These are phyloP conservation scores for Pyricularia grisea DNA, from an alignment of 2,329 filamentous ascomycete species.

Conservation along the genomic window DNA sequence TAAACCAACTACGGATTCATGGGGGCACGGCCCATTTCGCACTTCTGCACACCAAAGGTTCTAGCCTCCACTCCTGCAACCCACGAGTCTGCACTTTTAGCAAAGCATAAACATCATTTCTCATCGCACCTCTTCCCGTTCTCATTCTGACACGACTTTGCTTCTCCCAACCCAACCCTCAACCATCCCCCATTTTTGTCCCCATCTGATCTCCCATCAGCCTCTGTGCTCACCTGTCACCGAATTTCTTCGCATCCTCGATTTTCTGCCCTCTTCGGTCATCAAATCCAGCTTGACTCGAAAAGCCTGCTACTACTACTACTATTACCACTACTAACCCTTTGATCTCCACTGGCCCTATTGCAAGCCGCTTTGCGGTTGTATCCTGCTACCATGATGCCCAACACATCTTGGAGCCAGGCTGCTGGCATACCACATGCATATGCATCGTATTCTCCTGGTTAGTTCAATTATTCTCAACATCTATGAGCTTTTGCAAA, in stretches of 20 bases:
- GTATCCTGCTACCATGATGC: constrained; percentile 4
- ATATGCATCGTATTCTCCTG: background rate
- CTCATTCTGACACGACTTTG: background rate
- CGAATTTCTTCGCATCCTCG: background rate
- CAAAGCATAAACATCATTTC: background rate
- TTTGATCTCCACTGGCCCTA: background rate
- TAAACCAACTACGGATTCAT: background rate
- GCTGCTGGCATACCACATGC: constrained; percentile 3
- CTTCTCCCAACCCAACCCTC: background rate
- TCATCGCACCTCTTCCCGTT: background rate
- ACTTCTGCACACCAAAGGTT: background rate
- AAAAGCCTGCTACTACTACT: background rate
- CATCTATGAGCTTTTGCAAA: background rate
- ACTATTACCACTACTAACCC: background rate
- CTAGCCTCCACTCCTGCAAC: background rate
- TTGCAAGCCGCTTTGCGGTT: background rate
- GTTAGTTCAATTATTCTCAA: background rate
- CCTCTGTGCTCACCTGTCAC: background rate
- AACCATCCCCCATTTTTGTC: background rate
- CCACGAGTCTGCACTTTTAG: background rate
- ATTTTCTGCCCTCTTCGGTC: background rate
- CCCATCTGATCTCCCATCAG: background rate
- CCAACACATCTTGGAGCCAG: constrained; percentile 5
- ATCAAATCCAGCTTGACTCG: background rate
- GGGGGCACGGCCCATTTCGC: background rate